Percentiles rank a stretch among this genome's conserved stretches.
Conservation (phyloP, 129 eudicot genomes). For the Silybum marianum region DNA sequence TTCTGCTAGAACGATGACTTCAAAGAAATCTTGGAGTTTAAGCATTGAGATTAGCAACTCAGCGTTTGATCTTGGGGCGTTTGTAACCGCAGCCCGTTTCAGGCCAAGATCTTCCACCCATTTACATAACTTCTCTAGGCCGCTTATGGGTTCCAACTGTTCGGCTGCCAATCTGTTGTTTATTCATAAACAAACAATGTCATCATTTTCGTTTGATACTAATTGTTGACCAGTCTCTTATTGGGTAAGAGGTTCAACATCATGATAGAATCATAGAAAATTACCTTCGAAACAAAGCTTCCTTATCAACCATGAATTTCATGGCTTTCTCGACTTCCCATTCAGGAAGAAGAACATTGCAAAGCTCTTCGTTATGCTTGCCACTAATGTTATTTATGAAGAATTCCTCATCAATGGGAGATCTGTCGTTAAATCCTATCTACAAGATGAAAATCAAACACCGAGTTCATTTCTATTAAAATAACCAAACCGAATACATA, state of each 20-base stretch:
- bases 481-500: not conserved
- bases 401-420: conserved; percentile 87
- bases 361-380: conserved; percentile 86
- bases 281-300: conserved; percentile 81
- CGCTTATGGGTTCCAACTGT: conserved; percentile 59
- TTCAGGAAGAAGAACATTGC: conserved; percentile 66
- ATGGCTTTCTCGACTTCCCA: conserved; percentile 77
- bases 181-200: conserved; percentile 2
- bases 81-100: conserved; percentile 95
- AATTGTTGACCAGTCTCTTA: not conserved
- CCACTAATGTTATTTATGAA: conserved; percentile 71
- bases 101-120: conserved; percentile 84
- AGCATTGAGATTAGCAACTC: conserved; percentile 66
- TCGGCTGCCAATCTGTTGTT: conserved; percentile 75
- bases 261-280: not conserved
- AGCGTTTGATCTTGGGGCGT: conserved; percentile 84
- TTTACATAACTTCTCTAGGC: conserved; percentile 65
- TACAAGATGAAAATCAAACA: conserved; percentile 23
- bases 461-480: not conserved
- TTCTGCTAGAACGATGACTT: conserved; percentile 61
- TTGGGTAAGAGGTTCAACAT: not conserved
- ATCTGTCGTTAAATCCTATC: conserved; percentile 84
- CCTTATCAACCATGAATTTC: conserved; percentile 85
- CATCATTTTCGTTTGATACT: not conserved
- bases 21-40: conserved; percentile 69